phyloP scores from a whole-genome alignment of 805 yeast species.

The Cyberlindnera maritima region DNA sequence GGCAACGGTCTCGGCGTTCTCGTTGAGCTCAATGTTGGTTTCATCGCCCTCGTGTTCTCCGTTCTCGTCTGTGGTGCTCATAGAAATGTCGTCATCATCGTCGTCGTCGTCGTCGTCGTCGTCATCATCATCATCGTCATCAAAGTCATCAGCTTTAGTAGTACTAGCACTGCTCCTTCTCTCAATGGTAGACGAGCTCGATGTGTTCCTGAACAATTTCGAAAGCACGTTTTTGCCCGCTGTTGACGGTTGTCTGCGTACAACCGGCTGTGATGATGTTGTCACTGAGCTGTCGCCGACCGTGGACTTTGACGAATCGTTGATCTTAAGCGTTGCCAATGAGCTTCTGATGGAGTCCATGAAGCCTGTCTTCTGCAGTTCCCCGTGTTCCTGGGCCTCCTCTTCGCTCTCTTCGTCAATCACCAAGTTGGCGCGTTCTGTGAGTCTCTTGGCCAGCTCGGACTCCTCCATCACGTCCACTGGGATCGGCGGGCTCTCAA shows the following conservation, averaged over 20 bases:
- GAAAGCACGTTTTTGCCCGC: slow-evolving; percentile 23
- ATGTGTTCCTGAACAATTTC: slow-evolving; percentile 23
- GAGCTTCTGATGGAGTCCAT: slow-evolving; percentile 14
- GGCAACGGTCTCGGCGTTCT: slow-evolving; percentile 5
- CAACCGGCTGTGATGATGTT: too few relatives aligned
- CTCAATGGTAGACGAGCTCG: slow-evolving; percentile 17
- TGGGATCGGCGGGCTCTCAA: slow-evolving; percentile 32
- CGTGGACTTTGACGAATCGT: too few relatives aligned
- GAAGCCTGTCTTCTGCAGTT: slow-evolving; percentile 6
- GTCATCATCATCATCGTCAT: slow-evolving; percentile 11
- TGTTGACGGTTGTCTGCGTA: slow-evolving; percentile 8
- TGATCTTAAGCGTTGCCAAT: slow-evolving; percentile 14
- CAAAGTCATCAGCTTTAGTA: not conserved
- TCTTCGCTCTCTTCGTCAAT: slow-evolving; percentile 14
- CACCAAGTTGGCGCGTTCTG: slow-evolving; percentile 7
- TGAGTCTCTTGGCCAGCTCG: slow-evolving; percentile 12
- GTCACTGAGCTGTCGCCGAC: too few relatives aligned
- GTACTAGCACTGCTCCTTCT: slow-evolving; percentile 10
- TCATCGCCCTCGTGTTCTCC: slow-evolving; percentile 3
- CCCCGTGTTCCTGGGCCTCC: slow-evolving; percentile 1
- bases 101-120: slow-evolving; percentile 11
- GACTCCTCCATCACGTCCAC: slow-evolving; percentile 26
- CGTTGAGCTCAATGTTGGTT: slow-evolving; percentile 9
- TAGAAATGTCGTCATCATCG: slow-evolving; percentile 6
- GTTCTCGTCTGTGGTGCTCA: slow-evolving; percentile 5